These are phyloP conservation scores for Fomitopsis schrenkii DNA, from an alignment of 1,284 basidiomycete genomes.

Conservation along the genomic window DNA sequence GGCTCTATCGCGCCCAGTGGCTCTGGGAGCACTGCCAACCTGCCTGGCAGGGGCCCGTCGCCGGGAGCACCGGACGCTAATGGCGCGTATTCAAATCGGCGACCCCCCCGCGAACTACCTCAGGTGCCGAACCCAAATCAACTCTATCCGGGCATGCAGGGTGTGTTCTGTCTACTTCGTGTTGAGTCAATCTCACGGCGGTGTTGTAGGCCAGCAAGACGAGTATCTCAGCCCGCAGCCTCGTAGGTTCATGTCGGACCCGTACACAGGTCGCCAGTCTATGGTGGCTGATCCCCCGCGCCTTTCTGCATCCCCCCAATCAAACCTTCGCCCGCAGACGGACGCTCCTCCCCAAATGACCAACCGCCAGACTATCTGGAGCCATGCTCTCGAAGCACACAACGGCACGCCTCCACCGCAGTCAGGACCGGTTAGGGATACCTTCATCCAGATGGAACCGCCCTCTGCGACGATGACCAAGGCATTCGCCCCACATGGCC, in stretches of 20 bases:
- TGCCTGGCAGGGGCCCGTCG: conserved; percentile 23
- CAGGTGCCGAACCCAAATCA: conserved; percentile 32
- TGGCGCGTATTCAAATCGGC: conserved; percentile 22
- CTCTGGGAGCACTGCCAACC: conserved; percentile 21
- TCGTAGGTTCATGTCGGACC: conserved; percentile 28
- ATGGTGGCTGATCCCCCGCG: conserved; percentile 38
- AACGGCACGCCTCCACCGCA: conserved; percentile 30
- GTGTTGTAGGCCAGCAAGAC: conserved; percentile 16
- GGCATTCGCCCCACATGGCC: conserved; percentile 90
- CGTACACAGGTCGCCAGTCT: conserved; percentile 36
- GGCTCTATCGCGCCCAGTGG: conserved; percentile 22
- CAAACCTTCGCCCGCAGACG: conserved; percentile 25
- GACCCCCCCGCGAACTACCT: conserved; percentile 38
- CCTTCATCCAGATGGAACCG: conserved; percentile 82
- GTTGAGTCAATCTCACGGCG: background rate
- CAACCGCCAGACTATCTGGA: conserved; percentile 75
- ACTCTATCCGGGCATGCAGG: conserved; percentile 28
- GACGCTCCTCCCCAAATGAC: conserved; percentile 30
- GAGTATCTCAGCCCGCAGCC: conserved; percentile 25
- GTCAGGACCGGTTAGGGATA: conserved; percentile 43
- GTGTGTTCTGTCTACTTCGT: background rate
- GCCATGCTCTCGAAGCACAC: conserved; percentile 75
- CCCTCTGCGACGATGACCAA: conserved; percentile 78
- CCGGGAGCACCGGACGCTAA: conserved; percentile 24
- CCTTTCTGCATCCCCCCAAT: conserved; percentile 41